Evolutionary conservation across 176 grass and related monocot species (phyloP).

Genomic region (Cocos nucifera): DNA sequence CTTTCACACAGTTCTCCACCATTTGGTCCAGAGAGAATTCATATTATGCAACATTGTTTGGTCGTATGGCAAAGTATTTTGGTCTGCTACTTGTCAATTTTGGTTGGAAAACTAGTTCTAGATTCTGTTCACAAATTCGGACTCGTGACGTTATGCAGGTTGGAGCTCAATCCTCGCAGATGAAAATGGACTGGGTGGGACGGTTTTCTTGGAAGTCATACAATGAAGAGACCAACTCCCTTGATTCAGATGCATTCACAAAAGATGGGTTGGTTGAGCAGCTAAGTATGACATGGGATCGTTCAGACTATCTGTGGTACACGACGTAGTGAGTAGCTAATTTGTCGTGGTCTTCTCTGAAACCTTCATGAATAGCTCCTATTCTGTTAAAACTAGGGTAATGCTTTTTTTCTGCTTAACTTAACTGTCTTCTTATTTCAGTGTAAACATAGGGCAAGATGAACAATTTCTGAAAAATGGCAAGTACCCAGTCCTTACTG

Average conservation of each 20-base stretch:
- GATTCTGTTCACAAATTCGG: too few relatives aligned
- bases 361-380: not conserved
- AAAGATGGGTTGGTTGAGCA: slow-evolving; percentile 79
- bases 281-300: slow-evolving; percentile 82
- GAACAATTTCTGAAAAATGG: slow-evolving; percentile 58
- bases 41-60: too few relatives aligned
- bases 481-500: slow-evolving; percentile 47
- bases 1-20: too few relatives aligned
- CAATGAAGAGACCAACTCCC: slow-evolving; percentile 53
- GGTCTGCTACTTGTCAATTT: too few relatives aligned
- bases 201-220: slow-evolving; percentile 71
- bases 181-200: slow-evolving; percentile 50
- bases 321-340: slow-evolving; percentile 61
- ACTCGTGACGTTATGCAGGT: slow-evolving; percentile 31
- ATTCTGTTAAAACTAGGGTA: too few relatives aligned
- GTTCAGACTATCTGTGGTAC: slow-evolving; percentile 94
- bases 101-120: too few relatives aligned
- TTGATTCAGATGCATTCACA: slow-evolving; percentile 43
- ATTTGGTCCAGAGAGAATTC: too few relatives aligned
- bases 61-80: too few relatives aligned
- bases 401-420: not conserved
- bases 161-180: slow-evolving; percentile 32
- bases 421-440: slow-evolving; percentile 17
- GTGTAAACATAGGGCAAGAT: slow-evolving; percentile 47
- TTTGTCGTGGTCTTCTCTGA: not conserved